phyloP scores from a whole-genome alignment of 352 stramenopile genomes.

The Globisporangium ultimum region DNA sequence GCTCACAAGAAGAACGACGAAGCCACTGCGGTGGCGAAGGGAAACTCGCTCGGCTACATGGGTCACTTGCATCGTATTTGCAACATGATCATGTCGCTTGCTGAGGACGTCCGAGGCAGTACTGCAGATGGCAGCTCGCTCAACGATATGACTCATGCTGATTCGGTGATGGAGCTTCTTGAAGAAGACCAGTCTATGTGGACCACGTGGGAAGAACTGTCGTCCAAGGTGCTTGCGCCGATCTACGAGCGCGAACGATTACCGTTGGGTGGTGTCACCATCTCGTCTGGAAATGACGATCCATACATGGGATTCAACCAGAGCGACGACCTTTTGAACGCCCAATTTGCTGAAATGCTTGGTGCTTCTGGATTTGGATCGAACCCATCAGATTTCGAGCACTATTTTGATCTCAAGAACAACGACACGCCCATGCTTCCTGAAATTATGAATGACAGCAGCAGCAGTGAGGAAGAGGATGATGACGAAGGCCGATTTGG shows the following conservation, averaged over 20 bases:
- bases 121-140: slow-evolving; percentile 57
- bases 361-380: slow-evolving; percentile 62
- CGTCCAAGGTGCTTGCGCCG: slow-evolving; percentile 56
- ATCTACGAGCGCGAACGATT: slow-evolving; percentile 80
- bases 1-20: slow-evolving; percentile 78
- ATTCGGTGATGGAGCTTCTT: slow-evolving; percentile 77
- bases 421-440: slow-evolving; percentile 73
- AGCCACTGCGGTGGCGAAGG: slow-evolving; percentile 46
- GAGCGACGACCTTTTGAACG: slow-evolving; percentile 72
- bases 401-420: slow-evolving; percentile 65
- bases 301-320: slow-evolving; percentile 77
- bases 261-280: slow-evolving; percentile 63
- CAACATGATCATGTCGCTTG: slow-evolving; percentile 82
- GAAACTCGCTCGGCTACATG: slow-evolving; percentile 76
- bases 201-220: slow-evolving; percentile 79
- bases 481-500: slow-evolving; percentile 41
- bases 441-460: slow-evolving; percentile 87
- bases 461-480: slow-evolving; percentile 85
- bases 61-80: slow-evolving; percentile 83
- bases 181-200: slow-evolving; percentile 72
- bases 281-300: slow-evolving; percentile 55
- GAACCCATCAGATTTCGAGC: slow-evolving; percentile 56
- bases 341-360: slow-evolving; percentile 83
- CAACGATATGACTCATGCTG: slow-evolving; percentile 84
- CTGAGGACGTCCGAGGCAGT: slow-evolving; percentile 68